Evolutionary conservation across 1,139 yeast species (phyloP), one percentile per base, ranked within the genome.

Genomic region (Debaryomycetaceae sp.): DNA sequence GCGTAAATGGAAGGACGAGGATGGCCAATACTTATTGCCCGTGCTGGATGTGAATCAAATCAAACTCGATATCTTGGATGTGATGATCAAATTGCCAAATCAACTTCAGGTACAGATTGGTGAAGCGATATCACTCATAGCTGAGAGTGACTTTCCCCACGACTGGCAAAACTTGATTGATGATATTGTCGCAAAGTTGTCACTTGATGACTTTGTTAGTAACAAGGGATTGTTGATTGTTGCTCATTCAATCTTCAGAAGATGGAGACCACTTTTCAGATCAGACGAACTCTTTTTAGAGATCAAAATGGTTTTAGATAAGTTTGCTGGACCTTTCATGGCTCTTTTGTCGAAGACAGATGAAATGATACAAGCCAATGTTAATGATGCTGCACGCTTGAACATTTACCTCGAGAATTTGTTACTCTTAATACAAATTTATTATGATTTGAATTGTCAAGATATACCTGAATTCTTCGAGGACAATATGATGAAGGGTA

Each of bases 401-500:
- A 64, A 60, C 39, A 65, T 83, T 5, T 75, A 85, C 43, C 78
- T 90, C 53, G 95, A 87, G 39, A 87, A 87, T 48, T 66, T 91
- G 55, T 69, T 86, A 42, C 66, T 90, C 31, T 71, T 91, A 49
- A 69, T 86, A 36, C 93, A 91, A 61, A 80, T 95, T 39, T 95
- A 87, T 63, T 89, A 83, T 59, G 99, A 95, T 63, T 81, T 95
- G 58, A 95, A 93, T 64, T 91, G 97, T 66, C 99, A 95, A 67
- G 99, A 95, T 67, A 84, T 95, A 45, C 99, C 99, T 2, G 99
- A 91, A 64, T 93, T 91, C 62, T 95, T 95, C 60, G 99, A 95
- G 66, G 99, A 95, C 65, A 81, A 95, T 62, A 68, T 93, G 69
- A 71, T 76, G 42, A 72, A 70, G 31, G 90, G 96, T 45, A 87